Percentiles rank a stretch among this genome's conserved stretches.
phyloP scores from a whole-genome alignment of 2,329 filamentous ascomycete species.

The Trichoderma atroviride region DNA sequence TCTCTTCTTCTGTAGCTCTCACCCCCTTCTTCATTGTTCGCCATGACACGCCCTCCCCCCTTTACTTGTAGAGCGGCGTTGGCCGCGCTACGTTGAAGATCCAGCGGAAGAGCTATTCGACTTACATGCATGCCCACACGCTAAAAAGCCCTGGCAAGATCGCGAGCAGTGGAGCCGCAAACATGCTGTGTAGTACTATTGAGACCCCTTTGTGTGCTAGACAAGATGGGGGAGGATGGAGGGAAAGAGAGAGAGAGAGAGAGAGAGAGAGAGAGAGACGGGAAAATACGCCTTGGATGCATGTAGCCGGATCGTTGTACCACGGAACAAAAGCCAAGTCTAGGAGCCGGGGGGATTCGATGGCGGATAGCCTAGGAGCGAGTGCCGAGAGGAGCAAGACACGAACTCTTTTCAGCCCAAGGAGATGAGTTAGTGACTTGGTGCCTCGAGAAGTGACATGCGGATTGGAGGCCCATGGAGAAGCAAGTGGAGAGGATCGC shows the following conservation, averaged over 20 bases:
- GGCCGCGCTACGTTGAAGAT: slow-evolving; percentile 18
- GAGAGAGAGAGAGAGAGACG: not conserved
- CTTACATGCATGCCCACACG: slow-evolving; percentile 13
- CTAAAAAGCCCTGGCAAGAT: slow-evolving; percentile 19
- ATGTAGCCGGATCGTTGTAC: slow-evolving; percentile 18
- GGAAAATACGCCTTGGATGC: slow-evolving; percentile 14
- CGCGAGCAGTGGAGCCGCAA: slow-evolving; percentile 10
- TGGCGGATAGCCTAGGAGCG: not conserved
- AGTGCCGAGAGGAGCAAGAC: not conserved
- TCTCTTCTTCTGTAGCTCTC: not conserved
- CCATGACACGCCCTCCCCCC: slow-evolving; percentile 3
- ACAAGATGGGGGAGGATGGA: not conserved
- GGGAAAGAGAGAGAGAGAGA: not conserved
- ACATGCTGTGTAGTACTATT: not conserved
- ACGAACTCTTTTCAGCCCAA: not conserved
- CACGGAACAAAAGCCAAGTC: not conserved
- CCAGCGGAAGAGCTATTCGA: slow-evolving; percentile 12
- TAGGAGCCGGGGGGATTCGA: not conserved
- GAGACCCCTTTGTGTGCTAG: not conserved
- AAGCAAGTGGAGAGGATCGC: slow-evolving; percentile 16
- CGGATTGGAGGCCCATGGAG: not conserved
- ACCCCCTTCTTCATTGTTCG: not conserved
- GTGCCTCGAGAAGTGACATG: not conserved
- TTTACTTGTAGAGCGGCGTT: slow-evolving; percentile 5
- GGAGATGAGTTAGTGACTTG: not conserved